Base-by-base conservation (phyloP, 805 yeast species). In the Candida pseudoglaebosa region DNA sequence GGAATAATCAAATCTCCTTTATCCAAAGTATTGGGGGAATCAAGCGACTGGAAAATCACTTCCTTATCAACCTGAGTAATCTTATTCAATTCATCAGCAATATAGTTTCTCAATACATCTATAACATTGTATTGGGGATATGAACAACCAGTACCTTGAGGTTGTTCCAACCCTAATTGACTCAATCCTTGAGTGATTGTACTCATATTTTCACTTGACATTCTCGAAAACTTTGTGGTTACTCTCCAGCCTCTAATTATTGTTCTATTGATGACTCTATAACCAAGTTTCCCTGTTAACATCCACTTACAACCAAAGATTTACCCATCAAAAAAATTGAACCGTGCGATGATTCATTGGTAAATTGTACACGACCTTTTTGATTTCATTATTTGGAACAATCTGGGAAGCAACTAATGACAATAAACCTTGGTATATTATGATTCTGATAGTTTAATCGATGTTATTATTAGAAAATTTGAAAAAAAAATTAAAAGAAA, bases 1-100 rank as follows among this genome's bases (percentile, higher is more conserved):
- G 99, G 97, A 39, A 91, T 78, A 45, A 91, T 75, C 53, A 93
- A 73, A 62, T 93, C 99, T 57, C 98, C 99, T 55, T 91, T 83
- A 43, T 89, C 96, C 49, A 84, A 66, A 29, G 89, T 82, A 47
- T 76, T 72, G 16, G 96, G 88, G 73, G 91, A 78, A 64, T 93
- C 98, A 54, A 93, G 73, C 26, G 96, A 88, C 41, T 88, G 85
- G 62, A 73, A 86, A 46, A 90, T 86, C 36, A 88, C 59, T 3
- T 68, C 65, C 40, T 74, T 65, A 42, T 82, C 84, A 29, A 89
- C 95, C 26, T 82, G 83, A 14, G 95, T 74, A 49, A 93, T 66
- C 48, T 73, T 70, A 43, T 84, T 72, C 43, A 93, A 73, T 58
- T 90, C 91, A 46, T 77, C 74, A 36, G 96, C 69, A 60, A 93